These are phyloP conservation scores for Kalanchoe fedtschenkoi DNA, from an alignment of 164 flowering plant species.

Conservation along the genomic window DNA sequence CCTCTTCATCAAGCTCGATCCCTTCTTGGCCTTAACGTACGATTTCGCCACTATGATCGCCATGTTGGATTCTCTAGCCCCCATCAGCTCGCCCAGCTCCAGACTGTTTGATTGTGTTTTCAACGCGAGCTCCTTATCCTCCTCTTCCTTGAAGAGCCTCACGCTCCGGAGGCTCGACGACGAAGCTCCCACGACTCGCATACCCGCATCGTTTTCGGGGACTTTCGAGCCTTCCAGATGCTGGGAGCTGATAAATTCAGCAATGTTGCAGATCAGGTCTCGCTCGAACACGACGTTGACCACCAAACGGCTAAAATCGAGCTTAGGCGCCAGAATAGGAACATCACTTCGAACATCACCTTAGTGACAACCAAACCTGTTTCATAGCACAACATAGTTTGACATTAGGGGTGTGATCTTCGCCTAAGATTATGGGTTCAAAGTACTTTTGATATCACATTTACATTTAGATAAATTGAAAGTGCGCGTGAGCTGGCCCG, in stretches of 20 bases:
- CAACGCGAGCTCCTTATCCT: slow-evolving; percentile 22
- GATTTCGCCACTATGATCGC: slow-evolving; percentile 59
- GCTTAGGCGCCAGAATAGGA: slow-evolving; percentile 47
- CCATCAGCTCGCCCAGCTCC: slow-evolving; percentile 66
- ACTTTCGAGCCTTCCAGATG: slow-evolving; percentile 17
- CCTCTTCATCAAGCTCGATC: slow-evolving; percentile 58
- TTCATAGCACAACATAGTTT: too few relatives aligned
- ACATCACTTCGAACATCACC: slow-evolving; percentile 55
- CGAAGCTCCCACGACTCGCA: slow-evolving; percentile 55
- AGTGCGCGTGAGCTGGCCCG: too few relatives aligned
- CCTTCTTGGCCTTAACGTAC: slow-evolving; percentile 52
- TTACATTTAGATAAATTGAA: too few relatives aligned
- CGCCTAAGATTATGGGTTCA: too few relatives aligned
- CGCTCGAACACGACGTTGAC: slow-evolving; percentile 58
- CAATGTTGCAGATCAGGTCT: slow-evolving; percentile 61
- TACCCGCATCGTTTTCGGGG: slow-evolving; percentile 26
- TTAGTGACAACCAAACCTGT: slow-evolving; percentile 66
- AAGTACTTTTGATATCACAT: too few relatives aligned
- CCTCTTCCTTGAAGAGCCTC: slow-evolving; percentile 25
- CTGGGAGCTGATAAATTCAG: slow-evolving; percentile 51
- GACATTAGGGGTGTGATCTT: too few relatives aligned
- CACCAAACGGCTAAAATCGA: slow-evolving; percentile 31
- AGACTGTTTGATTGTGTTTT: slow-evolving; percentile 9
- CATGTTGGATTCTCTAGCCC: slow-evolving; percentile 75
- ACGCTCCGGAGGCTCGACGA: slow-evolving; percentile 29